A percentile compares a stretch with the other conserved stretches of the same genome.
Conservation (phyloP, 495 filamentous ascomycete genomes). For the Monascus purpureus region DNA sequence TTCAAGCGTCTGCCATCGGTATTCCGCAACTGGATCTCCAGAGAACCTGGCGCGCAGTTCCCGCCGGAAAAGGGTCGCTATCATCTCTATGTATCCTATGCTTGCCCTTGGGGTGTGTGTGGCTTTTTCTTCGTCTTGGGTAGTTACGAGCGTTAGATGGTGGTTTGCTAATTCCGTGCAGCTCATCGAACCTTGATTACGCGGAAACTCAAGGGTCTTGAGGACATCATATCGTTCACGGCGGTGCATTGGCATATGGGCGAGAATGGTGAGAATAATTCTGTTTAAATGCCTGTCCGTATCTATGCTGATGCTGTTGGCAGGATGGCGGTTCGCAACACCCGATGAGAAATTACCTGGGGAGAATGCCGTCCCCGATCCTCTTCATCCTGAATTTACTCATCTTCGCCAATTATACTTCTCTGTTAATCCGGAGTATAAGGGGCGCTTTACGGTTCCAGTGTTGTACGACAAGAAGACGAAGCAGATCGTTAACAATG, state of each 20-base stretch:
- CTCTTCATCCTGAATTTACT: constrained; percentile 36
- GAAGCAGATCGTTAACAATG: constrained; percentile 41
- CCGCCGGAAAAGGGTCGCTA: constrained; percentile 55
- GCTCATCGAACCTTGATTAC: constrained; percentile 55
- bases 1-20: constrained; percentile 68
- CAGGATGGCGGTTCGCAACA: constrained; percentile 72
- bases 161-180: too few relatives aligned
- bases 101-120: constrained; percentile 52
- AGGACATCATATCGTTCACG: constrained; percentile 50
- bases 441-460: constrained; percentile 48
- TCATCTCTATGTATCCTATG: constrained; percentile 62
- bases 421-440: constrained; percentile 43
- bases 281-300: neutral
- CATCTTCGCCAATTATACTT: constrained; percentile 49
- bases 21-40: constrained; percentile 62
- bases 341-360: constrained; percentile 46
- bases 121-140: too few relatives aligned
- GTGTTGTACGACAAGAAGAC: constrained; percentile 50
- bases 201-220: constrained; percentile 51
- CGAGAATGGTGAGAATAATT: constrained; percentile 42
- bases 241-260: constrained; percentile 55
- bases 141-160: too few relatives aligned
- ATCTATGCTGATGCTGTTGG: neutral
- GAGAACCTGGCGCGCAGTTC: constrained; percentile 44
- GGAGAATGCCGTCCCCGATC: constrained; percentile 39